phyloP scores from a whole-genome alignment of 768 basidiomycete species.

The Suillus americanus region DNA sequence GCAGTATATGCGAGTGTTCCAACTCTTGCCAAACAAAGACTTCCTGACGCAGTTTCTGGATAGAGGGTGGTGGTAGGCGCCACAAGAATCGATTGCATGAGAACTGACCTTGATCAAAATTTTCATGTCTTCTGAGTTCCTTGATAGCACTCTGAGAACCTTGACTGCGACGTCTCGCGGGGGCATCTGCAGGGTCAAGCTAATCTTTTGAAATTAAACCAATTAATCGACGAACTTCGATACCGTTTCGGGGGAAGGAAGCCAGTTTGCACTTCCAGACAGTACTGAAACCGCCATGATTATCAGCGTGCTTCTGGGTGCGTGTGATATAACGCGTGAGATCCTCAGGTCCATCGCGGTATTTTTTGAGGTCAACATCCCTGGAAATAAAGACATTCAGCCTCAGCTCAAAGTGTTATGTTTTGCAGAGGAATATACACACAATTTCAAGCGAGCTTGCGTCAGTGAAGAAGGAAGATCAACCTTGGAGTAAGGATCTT shows the following conservation, averaged over 20 bases:
- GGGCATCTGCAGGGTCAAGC: background rate
- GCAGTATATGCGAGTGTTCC: slow-evolving; percentile 18
- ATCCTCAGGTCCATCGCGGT: background rate
- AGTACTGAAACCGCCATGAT: background rate
- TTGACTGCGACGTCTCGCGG: background rate
- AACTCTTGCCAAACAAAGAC: slow-evolving; percentile 20
- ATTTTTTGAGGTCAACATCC: background rate
- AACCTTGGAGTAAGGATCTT: background rate
- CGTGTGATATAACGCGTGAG: background rate
- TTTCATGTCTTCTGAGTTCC: background rate
- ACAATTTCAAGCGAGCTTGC: background rate
- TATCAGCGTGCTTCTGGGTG: background rate
- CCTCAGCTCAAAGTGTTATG: background rate
- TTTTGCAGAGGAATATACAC: background rate
- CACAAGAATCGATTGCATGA: background rate
- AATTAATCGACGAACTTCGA: background rate
- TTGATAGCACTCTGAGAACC: background rate
- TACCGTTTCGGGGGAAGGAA: background rate
- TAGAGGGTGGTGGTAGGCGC: background rate
- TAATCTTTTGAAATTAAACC: background rate
- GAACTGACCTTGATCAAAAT: background rate
- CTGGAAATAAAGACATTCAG: background rate
- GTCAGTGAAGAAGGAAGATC: background rate
- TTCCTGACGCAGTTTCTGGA: slow-evolving; percentile 19
- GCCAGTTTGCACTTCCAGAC: background rate